Conservation (phyloP, 352 stramenopile species). For the Thalassiosira livingstoniorum region DNA sequence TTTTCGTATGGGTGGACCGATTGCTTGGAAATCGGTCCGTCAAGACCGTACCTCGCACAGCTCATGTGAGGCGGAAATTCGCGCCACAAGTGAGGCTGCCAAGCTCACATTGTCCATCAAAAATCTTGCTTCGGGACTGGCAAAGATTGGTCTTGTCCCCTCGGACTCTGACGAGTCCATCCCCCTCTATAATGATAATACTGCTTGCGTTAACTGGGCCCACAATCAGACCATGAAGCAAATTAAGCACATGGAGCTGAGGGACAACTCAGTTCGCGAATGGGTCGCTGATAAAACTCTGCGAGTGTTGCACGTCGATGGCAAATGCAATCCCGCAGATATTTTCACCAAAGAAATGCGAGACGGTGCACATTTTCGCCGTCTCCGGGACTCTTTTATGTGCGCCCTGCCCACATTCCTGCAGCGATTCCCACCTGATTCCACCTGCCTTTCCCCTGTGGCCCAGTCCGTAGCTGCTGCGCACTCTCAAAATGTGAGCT, state of each 20-base stretch:
- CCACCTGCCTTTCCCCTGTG: no score
- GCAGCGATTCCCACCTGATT: no score
- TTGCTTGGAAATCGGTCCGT: slow-evolving; percentile 15
- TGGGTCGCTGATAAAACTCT: neutral
- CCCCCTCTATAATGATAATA: slow-evolving; percentile 15
- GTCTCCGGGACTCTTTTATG: slow-evolving; percentile 16
- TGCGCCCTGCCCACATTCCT: no score
- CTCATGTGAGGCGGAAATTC: slow-evolving; percentile 33
- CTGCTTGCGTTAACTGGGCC: slow-evolving; percentile 10
- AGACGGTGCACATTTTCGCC: slow-evolving; percentile 10
- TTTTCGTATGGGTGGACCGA: neutral
- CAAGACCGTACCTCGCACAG: no score
- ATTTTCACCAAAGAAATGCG: slow-evolving; percentile 25
- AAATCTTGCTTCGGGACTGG: neutral
- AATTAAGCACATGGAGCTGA: neutral
- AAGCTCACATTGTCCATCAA: slow-evolving; percentile 1
- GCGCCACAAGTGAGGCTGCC: slow-evolving; percentile 4
- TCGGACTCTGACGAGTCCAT: neutral
- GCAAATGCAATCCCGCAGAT: slow-evolving; percentile 18
- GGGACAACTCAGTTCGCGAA: slow-evolving; percentile 1
- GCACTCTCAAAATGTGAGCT: no score
- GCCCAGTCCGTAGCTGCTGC: no score
- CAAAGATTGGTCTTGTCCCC: neutral
- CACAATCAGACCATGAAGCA: slow-evolving; percentile 7
- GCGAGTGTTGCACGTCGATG: neutral